Evolutionary conservation across 768 basidiomycete species (phyloP).

Genomic region (Lentinula edodes): DNA sequence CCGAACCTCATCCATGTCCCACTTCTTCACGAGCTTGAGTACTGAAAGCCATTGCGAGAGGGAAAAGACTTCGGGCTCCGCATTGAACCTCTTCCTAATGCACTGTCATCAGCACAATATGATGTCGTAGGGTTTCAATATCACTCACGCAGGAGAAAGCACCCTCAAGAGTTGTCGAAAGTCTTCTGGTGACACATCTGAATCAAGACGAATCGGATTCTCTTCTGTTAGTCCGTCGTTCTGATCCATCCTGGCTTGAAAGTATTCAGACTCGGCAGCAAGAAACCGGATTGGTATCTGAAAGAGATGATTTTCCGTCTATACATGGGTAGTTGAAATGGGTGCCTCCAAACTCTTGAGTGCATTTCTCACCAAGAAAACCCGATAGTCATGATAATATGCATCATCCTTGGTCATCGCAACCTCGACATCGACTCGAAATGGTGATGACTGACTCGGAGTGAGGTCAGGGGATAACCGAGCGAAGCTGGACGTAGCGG

Average conservation of each 20-base stretch:
- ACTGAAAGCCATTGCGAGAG: not conserved
- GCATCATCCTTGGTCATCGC: not conserved
- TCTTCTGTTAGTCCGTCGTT: not conserved
- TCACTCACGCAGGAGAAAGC: not conserved
- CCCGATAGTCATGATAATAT: not conserved
- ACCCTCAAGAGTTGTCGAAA: conserved; percentile 3
- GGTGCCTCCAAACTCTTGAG: not conserved
- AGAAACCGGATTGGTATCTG: not conserved
- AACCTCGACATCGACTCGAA: not conserved
- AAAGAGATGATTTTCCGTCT: not conserved
- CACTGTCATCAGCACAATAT: not conserved
- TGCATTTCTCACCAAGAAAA: not conserved
- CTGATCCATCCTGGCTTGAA: not conserved
- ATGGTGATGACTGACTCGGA: not conserved
- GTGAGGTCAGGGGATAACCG: not conserved
- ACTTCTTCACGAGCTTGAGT: not conserved
- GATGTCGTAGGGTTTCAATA: no score
- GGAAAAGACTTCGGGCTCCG: not conserved
- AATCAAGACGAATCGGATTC: not conserved
- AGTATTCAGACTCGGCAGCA: not conserved
- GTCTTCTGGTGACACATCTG: not conserved
- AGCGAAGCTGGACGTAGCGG: not conserved
- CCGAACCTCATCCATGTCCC: not conserved
- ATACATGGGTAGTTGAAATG: not conserved
- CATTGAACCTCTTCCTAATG: not conserved